These are phyloP conservation scores for Metschnikowia cubensis DNA, from an alignment of 805 yeast genomes.

Conservation along the genomic window DNA sequence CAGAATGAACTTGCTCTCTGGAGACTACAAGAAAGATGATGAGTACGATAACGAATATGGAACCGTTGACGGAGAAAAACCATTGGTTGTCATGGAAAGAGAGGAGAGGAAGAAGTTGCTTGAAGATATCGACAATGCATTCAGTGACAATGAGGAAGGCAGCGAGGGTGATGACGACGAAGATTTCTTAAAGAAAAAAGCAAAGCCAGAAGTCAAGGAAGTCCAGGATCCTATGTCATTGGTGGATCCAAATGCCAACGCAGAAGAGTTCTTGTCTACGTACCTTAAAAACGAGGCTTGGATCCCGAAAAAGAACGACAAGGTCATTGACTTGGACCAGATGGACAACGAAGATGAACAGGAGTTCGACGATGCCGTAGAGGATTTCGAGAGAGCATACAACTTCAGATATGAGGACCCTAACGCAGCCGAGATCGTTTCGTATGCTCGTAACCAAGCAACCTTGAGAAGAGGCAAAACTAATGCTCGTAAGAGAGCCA, in stretches of 20 bases:
- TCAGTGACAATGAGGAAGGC: constrained; percentile 36
- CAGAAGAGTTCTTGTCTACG: constrained; percentile 66
- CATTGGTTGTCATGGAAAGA: constrained; percentile 69
- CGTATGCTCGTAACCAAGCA: constrained; percentile 93
- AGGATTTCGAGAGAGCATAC: constrained; percentile 85
- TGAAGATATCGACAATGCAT: constrained; percentile 70
- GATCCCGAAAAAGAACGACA: constrained; percentile 73
- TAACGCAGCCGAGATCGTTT: constrained; percentile 81
- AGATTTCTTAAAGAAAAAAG: constrained; percentile 60
- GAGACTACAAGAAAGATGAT: constrained; percentile 45
- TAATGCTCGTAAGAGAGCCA: constrained; percentile 72
- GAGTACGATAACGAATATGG: constrained; percentile 34
- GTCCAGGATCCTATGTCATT: constrained; percentile 30
- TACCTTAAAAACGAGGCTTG: constrained; percentile 80
- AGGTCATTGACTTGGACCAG: constrained; percentile 48
- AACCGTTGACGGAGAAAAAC: constrained; percentile 53
- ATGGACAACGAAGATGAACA: constrained; percentile 62
- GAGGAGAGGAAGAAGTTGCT: constrained; percentile 74
- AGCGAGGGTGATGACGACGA: constrained; percentile 43
- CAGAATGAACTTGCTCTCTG: constrained; percentile 73
- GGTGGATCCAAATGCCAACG: constrained; percentile 58
- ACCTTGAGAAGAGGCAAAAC: constrained; percentile 80
- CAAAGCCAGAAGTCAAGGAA: constrained; percentile 23
- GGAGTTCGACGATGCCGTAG: constrained; percentile 89
- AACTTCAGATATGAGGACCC: constrained; percentile 95